Conservation (phyloP, 2,329 filamentous ascomycete species). For the Scleromitrula shiraiana region DNA sequence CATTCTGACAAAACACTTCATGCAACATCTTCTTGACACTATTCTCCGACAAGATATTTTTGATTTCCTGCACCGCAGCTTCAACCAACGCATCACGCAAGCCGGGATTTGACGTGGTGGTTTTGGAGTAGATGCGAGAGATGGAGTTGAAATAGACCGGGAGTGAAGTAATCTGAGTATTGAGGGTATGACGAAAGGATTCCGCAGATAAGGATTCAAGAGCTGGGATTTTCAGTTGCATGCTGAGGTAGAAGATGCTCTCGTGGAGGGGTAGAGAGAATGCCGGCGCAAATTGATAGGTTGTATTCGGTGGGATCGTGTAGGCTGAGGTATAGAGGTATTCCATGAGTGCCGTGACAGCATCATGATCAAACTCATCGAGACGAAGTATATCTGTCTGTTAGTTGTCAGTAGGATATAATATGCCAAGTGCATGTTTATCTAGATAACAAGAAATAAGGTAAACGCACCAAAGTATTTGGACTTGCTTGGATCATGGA, state of each 20-base stretch:
- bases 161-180: constrained; percentile 8
- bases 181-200: constrained; percentile 13
- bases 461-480: neutral
- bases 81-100: constrained; percentile 15
- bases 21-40: constrained; percentile 10
- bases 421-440: neutral
- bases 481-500: constrained; percentile 10
- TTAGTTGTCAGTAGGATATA: neutral
- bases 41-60: constrained; percentile 9
- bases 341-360: constrained; percentile 13
- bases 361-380: constrained; percentile 8
- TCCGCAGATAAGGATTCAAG: constrained; percentile 9
- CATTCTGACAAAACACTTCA: constrained; percentile 8
- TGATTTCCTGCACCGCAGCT: constrained; percentile 16
- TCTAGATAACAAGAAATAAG: constrained; percentile 2
- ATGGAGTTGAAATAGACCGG: constrained; percentile 11
- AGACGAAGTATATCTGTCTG: constrained; percentile 12
- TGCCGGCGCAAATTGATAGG: neutral
- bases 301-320: neutral
- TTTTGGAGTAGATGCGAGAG: constrained; percentile 11
- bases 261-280: constrained; percentile 13
- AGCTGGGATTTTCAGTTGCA: constrained; percentile 9
- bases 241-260: constrained; percentile 17
- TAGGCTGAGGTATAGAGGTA: constrained; percentile 22
- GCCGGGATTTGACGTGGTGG: neutral